phyloP scores from a whole-genome alignment of 768 basidiomycete species.

The Lactifluus piperatus region DNA sequence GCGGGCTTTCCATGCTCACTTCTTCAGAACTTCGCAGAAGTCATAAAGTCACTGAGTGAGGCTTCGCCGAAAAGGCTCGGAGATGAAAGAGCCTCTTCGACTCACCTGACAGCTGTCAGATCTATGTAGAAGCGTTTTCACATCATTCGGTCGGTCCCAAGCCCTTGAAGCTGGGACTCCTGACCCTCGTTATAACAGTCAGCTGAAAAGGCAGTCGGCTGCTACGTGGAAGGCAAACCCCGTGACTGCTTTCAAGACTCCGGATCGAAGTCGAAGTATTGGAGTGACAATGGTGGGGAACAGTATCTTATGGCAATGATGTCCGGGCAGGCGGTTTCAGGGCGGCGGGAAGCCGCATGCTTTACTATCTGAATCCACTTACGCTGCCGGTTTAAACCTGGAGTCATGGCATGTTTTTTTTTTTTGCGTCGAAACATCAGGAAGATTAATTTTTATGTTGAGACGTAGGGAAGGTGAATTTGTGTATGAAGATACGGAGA shows the following conservation, averaged over 20 bases:
- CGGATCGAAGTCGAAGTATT: not conserved
- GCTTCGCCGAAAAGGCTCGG: not conserved
- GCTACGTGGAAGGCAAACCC: not conserved
- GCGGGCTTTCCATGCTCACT: conserved; percentile 1
- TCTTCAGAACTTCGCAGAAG: conserved; percentile 5
- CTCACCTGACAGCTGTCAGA: conserved; percentile 15
- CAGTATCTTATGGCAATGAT: not conserved
- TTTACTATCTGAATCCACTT: not conserved
- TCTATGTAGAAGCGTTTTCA: conserved; percentile 2
- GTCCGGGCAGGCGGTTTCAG: conserved; percentile 1
- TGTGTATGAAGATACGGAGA: conserved; percentile 3
- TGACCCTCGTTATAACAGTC: not conserved
- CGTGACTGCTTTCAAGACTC: not conserved
- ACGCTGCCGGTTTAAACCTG: conserved; percentile 5
- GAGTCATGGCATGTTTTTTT: not conserved
- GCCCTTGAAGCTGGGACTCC: not conserved
- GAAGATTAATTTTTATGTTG: too few species aligned
- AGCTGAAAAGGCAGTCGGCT: not conserved
- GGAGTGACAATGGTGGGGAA: not conserved
- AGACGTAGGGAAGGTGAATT: not conserved
- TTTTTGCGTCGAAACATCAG: conserved; percentile 2
- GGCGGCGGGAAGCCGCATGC: not conserved
- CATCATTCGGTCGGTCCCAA: not conserved
- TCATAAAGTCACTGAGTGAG: not conserved
- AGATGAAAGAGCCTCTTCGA: conserved; percentile 7